phyloP scores from a whole-genome alignment of 2,329 filamentous ascomycete genomes.

The Trichoderma sp. region DNA sequence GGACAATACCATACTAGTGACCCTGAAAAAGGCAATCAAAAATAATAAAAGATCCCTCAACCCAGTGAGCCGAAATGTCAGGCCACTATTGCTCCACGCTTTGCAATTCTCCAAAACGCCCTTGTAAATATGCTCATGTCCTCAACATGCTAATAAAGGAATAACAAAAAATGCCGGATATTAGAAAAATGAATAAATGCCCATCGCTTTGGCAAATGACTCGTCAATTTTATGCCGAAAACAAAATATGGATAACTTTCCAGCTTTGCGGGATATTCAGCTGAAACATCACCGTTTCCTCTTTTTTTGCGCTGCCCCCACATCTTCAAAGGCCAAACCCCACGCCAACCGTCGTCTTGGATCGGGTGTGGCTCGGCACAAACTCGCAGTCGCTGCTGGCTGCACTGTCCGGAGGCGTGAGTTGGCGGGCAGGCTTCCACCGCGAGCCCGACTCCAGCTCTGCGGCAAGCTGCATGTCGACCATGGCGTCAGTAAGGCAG shows the following conservation, averaged over 20 bases:
- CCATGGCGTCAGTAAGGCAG: conserved; percentile 57
- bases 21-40: neutral
- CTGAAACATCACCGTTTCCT: neutral
- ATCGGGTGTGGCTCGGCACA: conserved; percentile 35
- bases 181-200: neutral
- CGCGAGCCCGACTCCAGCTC: conserved; percentile 26
- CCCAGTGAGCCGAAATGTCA: neutral
- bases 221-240: neutral
- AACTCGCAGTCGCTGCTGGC: conserved; percentile 31
- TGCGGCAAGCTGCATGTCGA: conserved; percentile 62
- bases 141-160: neutral
- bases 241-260: neutral
- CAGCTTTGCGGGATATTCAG: neutral
- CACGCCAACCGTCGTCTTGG: conserved; percentile 34
- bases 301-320: neutral
- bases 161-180: neutral
- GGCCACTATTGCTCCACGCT: neutral
- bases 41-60: neutral
- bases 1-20: neutral
- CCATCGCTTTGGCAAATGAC: conserved; percentile 13
- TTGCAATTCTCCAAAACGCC: conserved; percentile 14
- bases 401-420: conserved; percentile 32
- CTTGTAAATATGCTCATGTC: conserved; percentile 12
- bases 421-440: conserved; percentile 25
- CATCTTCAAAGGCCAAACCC: conserved; percentile 15